A percentile compares a stretch with the other conserved stretches of the same genome.
Evolutionary conservation across 257 asterid species (phyloP).

Genomic region (Forsythia suspensa): DNA sequence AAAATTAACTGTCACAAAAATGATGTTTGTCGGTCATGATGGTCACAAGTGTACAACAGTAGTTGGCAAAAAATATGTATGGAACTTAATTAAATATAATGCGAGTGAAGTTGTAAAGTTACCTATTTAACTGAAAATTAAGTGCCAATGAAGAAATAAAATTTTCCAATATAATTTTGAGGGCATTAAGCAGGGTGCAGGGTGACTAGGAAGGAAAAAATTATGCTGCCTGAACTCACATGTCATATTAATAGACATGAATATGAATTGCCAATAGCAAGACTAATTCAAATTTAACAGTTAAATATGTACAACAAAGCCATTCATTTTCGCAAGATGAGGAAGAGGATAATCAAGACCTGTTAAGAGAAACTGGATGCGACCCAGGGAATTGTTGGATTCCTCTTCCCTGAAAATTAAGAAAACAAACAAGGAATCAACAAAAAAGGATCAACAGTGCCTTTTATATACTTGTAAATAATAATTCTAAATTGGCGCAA

Average conservation of each 20-base stretch:
- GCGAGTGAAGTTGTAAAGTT: not conserved
- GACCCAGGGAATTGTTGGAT: slow-evolving; percentile 87
- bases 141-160: not conserved
- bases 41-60: not conserved
- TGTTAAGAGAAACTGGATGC: slow-evolving; percentile 97
- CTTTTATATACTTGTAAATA: not conserved
- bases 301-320: slow-evolving; percentile 1
- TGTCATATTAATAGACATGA: not conserved
- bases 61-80: not conserved
- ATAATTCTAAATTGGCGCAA: not conserved
- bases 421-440: slow-evolving; percentile 15
- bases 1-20: not conserved
- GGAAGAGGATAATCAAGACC: slow-evolving; percentile 43
- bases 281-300: not conserved
- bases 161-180: not conserved
- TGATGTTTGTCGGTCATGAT: not conserved
- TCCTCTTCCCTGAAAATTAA: slow-evolving; percentile 57
- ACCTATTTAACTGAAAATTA: not conserved
- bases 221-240: not conserved
- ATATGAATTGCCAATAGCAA: not conserved
- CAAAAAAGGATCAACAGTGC: slow-evolving; percentile 14
- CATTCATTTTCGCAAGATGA: slow-evolving; percentile 12
- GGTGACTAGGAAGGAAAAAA: not conserved
- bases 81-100: not conserved
- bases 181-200: not conserved